phyloP scores from a whole-genome alignment of 176 grass and related monocot genomes.

The Aegilops sharonensis region DNA sequence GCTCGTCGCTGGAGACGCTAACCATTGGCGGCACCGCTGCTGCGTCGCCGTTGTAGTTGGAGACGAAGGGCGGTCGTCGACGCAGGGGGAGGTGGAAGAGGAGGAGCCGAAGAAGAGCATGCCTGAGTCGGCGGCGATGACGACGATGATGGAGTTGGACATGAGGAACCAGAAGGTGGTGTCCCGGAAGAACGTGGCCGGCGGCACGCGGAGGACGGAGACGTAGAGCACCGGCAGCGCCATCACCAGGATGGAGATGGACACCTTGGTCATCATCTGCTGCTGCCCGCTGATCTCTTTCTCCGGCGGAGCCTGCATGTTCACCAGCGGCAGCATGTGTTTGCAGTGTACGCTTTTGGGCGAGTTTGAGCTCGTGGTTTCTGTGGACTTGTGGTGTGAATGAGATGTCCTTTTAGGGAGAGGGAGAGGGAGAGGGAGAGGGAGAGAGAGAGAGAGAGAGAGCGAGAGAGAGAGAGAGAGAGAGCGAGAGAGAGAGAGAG shows the following conservation, averaged over 20 bases:
- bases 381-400: conserved; percentile 16
- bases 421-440: too few relatives aligned
- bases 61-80: neutral
- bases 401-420: conserved; percentile 6
- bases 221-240: conserved; percentile 81
- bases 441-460: too few relatives aligned
- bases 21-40: neutral
- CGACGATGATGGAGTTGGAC: conserved; percentile 92
- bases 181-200: conserved; percentile 66
- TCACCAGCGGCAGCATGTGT: conserved; percentile 37
- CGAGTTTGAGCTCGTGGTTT: neutral
- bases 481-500: too few relatives aligned
- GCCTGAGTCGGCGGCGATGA: conserved; percentile 83
- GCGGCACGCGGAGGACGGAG: conserved; percentile 82
- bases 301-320: conserved; percentile 24
- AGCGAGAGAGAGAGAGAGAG: too few relatives aligned
- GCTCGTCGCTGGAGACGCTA: neutral
- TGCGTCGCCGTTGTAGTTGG: neutral
- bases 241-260: conserved; percentile 82
- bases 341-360: neutral
- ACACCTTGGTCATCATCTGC: conserved; percentile 44
- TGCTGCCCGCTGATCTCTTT: neutral
- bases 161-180: conserved; percentile 99
- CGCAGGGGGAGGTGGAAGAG: neutral
- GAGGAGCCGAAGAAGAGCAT: conserved; percentile 55